Conservation (phyloP, 768 basidiomycete genomes). For the Mycena galopus region DNA sequence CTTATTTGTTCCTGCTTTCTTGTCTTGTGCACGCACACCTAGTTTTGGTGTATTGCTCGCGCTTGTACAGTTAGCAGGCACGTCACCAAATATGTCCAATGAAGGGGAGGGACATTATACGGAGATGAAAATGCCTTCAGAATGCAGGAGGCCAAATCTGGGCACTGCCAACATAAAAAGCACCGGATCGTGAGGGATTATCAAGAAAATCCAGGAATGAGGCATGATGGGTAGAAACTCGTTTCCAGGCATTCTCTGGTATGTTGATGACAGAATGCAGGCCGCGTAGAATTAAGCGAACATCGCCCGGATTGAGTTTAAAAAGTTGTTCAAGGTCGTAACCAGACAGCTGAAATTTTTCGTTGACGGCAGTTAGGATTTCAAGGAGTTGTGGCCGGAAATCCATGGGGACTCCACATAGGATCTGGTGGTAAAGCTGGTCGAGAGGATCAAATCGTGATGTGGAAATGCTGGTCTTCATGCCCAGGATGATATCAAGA, state of each 20-base stretch:
- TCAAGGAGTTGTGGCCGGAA: background rate
- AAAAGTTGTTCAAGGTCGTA: background rate
- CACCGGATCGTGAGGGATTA: background rate
- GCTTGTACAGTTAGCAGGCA: too few species aligned
- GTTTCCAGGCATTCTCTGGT: background rate
- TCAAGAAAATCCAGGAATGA: background rate
- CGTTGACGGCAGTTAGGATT: background rate
- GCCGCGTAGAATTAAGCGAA: background rate
- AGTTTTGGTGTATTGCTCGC: too few species aligned
- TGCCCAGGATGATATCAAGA: too few species aligned
- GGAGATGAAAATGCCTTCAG: too few species aligned
- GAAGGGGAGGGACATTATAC: too few species aligned
- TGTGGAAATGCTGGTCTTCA: background rate
- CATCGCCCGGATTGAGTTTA: background rate
- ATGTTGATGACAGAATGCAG: background rate
- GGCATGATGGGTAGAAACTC: background rate
- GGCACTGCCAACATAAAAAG: background rate
- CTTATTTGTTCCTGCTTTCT: too few species aligned
- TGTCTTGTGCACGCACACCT: too few species aligned
- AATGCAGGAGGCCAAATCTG: background rate
- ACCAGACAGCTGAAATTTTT: background rate
- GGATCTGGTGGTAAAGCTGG: conserved; percentile 8
- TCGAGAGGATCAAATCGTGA: background rate
- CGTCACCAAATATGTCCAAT: too few species aligned
- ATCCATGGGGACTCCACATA: background rate